Evolutionary conservation across 148 eudicot species (phyloP).

Genomic region (Talinum fruticosum): DNA sequence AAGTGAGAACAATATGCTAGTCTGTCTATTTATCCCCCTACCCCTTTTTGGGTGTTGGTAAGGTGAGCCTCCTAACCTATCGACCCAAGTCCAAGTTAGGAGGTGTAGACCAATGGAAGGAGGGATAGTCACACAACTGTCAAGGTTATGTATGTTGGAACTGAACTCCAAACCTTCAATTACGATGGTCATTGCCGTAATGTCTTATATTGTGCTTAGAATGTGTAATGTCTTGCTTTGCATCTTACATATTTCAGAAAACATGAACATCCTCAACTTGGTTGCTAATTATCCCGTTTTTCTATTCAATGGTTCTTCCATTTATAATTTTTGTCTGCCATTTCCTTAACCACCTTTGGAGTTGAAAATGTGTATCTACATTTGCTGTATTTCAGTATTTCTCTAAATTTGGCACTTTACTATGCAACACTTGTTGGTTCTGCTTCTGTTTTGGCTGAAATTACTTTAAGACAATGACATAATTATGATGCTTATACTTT

Average conservation of each 20-base stretch:
- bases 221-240: background rate
- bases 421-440: constrained; percentile 2
- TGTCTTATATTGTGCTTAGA: too few species aligned
- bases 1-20: background rate
- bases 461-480: background rate
- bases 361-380: background rate
- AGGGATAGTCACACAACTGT: background rate
- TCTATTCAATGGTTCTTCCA: background rate
- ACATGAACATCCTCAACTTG: background rate
- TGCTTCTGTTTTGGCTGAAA: background rate
- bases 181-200: too few species aligned
- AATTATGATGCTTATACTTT: background rate
- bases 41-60: background rate
- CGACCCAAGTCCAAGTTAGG: background rate
- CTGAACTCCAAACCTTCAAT: too few species aligned
- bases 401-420: background rate
- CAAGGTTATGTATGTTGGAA: too few species aligned
- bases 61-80: background rate
- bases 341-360: background rate
- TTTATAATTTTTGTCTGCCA: background rate
- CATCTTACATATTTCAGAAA: background rate
- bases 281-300: background rate
- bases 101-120: background rate
- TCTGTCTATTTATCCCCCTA: background rate
- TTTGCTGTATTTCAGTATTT: background rate